Base-by-base conservation (phyloP, 2,329 filamentous ascomycete species). In the Furcasterigmium furcatum region DNA sequence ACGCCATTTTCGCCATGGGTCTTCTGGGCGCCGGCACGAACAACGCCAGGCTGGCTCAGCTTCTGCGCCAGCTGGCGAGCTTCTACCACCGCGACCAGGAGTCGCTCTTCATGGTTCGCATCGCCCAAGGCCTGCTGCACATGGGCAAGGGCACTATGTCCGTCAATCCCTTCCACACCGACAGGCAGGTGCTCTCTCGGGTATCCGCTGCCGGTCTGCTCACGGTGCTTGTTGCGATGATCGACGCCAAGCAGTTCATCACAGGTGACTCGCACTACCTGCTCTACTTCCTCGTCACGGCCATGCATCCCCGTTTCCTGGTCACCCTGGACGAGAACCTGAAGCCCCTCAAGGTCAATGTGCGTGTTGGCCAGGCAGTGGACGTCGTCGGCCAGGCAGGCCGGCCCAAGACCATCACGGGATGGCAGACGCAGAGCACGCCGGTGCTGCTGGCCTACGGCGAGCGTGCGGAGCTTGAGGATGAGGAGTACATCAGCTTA, bases 361-460 rank as follows among this genome's bases (percentile, higher is more conserved):
- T 99, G 14, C 87, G 94, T 25, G 92, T 99, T 38, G 94, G 94
- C 67, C 95, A 99, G 71, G 94, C 95, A 14, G 95, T 99, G 18
- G 94, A 99, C 64, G 91, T 99, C 35, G 94, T 99, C 34, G 95
- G 94, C 43, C 94, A 97, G 68, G 94, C 95, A 12, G 94, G 94
- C 64, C 82, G 92, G 52, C 94, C 94, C 55, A 97, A 99, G 85
- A 99, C 94, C 3, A 99, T 99, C 59, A 99, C 94, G 9, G 94
- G 94, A 44, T 99, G 94, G 94, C 94, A 99, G 71, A 99, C 94
- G 54, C 94, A 99, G 76, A 96, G 89, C 73, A 99, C 94, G n/a
- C 94, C 94, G 1, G 94, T 99, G 39, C 75, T 99, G 48, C 74
- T 99, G 58, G 86, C 89, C n/a, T 87, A 96, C 61, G 94, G 95